A percentile compares a stretch with the other conserved stretches of the same genome.
phyloP scores from a whole-genome alignment of 2,329 filamentous ascomycete genomes.

The Graphilbum ipis-grandicollis region DNA sequence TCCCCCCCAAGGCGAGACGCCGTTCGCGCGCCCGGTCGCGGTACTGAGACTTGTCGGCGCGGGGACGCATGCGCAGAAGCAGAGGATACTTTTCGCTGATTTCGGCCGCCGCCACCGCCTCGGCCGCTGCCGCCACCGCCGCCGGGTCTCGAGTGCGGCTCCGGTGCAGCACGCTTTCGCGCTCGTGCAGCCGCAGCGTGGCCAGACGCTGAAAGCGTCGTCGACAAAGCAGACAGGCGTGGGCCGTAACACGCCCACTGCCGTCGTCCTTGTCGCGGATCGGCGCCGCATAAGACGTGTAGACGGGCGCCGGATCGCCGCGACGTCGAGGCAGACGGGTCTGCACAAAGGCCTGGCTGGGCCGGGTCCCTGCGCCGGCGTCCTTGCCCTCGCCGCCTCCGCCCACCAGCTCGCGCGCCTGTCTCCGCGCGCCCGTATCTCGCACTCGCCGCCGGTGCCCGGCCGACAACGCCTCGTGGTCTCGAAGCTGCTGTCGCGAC shows the following conservation, averaged over 20 bases:
- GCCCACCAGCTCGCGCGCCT: conserved; percentile 6
- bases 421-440: conserved; percentile 4
- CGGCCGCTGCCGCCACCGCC: conserved; percentile 13
- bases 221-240: conserved; percentile 22
- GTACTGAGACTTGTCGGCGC: conserved; percentile 23
- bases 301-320: conserved; percentile 19
- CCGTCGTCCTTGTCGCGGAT: conserved; percentile 17
- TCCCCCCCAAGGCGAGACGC: conserved; percentile 38
- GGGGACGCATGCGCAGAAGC: conserved; percentile 7
- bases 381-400: conserved; percentile 1
- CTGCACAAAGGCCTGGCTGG: background rate
- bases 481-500: conserved; percentile 18
- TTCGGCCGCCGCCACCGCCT: conserved; percentile 14
- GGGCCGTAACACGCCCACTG: conserved; percentile 14
- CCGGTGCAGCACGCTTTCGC: conserved; percentile 24
- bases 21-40: conserved; percentile 53
- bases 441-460: conserved; percentile 10
- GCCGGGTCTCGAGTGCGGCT: conserved; percentile 11
- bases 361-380: background rate
- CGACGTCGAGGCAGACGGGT: conserved; percentile 13
- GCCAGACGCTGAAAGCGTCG: conserved; percentile 21
- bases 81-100: no score
- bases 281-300: conserved; percentile 32
- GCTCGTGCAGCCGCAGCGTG: conserved; percentile 25
- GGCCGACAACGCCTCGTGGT: conserved; percentile 11